phyloP scores from a whole-genome alignment of 2,329 filamentous ascomycete species.

The Pezicula neosporulosa region DNA sequence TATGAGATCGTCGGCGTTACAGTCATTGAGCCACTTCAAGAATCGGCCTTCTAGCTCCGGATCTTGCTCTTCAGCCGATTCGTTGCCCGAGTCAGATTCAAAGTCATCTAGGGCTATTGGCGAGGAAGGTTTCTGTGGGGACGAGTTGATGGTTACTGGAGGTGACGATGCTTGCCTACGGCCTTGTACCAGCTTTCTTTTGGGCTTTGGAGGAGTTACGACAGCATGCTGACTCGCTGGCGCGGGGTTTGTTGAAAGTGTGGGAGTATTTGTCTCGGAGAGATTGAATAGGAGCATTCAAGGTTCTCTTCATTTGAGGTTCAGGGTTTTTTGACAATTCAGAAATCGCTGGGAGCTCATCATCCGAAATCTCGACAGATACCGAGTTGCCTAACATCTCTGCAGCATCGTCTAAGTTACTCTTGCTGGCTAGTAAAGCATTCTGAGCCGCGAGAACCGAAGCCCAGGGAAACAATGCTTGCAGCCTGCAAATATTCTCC shows the following conservation, averaged over 20 bases:
- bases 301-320: constrained; percentile 47
- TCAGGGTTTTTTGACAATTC: constrained; percentile 32
- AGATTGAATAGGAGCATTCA: constrained; percentile 48
- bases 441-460: constrained; percentile 42
- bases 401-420: constrained; percentile 53
- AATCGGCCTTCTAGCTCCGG: constrained; percentile 51
- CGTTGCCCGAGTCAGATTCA: constrained; percentile 27
- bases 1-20: constrained; percentile 69
- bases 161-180: constrained; percentile 24
- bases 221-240: not conserved
- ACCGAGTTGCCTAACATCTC: constrained; percentile 42
- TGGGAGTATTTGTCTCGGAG: constrained; percentile 58
- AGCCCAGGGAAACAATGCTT: constrained; percentile 42
- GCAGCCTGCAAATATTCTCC: constrained; percentile 49
- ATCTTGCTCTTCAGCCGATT: constrained; percentile 31
- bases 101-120: constrained; percentile 19
- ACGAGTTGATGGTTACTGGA: constrained; percentile 9
- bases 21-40: constrained; percentile 80
- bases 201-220: constrained; percentile 24
- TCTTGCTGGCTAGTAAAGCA: constrained; percentile 44
- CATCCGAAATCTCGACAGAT: constrained; percentile 28
- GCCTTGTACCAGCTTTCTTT: constrained; percentile 28
- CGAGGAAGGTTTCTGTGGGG: constrained; percentile 18
- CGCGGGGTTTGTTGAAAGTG: constrained; percentile 26
- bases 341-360: constrained; percentile 24